phyloP scores from a whole-genome alignment of 805 yeast genomes.

The Wickerhamiella occidentalis region DNA sequence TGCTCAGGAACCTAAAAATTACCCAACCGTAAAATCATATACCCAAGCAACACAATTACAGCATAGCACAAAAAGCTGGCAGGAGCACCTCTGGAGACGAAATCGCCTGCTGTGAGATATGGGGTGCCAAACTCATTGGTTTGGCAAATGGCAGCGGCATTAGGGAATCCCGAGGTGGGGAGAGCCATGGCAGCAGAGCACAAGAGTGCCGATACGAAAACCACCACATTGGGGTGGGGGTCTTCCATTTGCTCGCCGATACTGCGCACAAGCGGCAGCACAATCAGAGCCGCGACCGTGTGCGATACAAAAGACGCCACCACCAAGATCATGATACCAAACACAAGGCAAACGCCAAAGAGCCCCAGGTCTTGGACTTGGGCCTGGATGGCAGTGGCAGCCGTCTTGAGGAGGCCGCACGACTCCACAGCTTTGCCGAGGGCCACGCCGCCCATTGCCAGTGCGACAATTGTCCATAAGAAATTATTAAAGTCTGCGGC shows the following conservation, averaged over 20 bases:
- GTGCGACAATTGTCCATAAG: conserved; percentile 88
- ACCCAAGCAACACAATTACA: conserved; percentile 70
- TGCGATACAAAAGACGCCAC: conserved; percentile 95
- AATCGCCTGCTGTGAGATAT: conserved; percentile 73
- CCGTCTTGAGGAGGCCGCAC: conserved; percentile 70
- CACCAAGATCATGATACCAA: conserved; percentile 67
- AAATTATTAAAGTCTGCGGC: conserved; percentile 91
- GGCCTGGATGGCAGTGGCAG: conserved; percentile 57
- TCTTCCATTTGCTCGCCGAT: conserved; percentile 51
- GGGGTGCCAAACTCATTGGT: conserved; percentile 87
- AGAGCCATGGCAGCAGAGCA: conserved; percentile 96
- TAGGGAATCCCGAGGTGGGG: conserved; percentile 96
- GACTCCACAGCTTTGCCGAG: conserved; percentile 90
- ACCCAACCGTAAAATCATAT: conserved; percentile 46
- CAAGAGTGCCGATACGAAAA: conserved; percentile 49
- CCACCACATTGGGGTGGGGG: conserved; percentile 76
- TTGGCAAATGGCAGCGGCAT: conserved; percentile 92
- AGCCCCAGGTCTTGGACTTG: conserved; percentile 56
- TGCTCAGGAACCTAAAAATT: background rate
- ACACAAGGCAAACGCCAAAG: conserved; percentile 60
- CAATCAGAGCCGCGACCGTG: conserved; percentile 91
- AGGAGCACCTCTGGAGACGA: conserved; percentile 85
- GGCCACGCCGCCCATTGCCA: conserved; percentile 97
- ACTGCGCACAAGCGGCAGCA: conserved; percentile 80
- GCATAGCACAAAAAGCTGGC: conserved; percentile 64